A percentile compares a stretch with the other conserved stretches of the same genome.
phyloP scores from a whole-genome alignment of 257 asterid species.

The Salvia rosmarinus region DNA sequence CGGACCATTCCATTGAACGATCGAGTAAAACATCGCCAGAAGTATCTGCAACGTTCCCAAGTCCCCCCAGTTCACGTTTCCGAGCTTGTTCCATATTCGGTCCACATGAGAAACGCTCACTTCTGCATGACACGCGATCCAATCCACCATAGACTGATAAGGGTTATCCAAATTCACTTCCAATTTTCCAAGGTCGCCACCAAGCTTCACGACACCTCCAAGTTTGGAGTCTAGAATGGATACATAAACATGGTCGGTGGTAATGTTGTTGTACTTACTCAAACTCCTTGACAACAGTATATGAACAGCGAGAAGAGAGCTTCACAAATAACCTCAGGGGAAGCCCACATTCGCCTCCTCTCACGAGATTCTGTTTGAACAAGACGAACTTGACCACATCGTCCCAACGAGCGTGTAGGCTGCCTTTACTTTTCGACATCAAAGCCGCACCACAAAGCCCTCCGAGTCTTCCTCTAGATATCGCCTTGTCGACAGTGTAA shows the following conservation, averaged over 20 bases:
- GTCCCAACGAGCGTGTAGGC: conserved; percentile 58
- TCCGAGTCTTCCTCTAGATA: conserved; percentile 60
- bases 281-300: conserved; percentile 64
- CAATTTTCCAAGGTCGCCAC: conserved; percentile 75
- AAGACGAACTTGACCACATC: conserved; percentile 62
- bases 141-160: conserved; percentile 66
- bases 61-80: conserved; percentile 90
- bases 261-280: conserved; percentile 45
- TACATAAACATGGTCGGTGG: conserved; percentile 57
- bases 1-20: conserved; percentile 68
- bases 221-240: conserved; percentile 64
- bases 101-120: conserved; percentile 63
- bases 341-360: conserved; percentile 47
- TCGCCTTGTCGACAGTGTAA: conserved; percentile 72
- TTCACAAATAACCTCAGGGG: conserved; percentile 60
- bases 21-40: conserved; percentile 65
- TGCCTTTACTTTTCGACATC: conserved; percentile 52
- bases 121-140: conserved; percentile 70
- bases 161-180: conserved; percentile 64
- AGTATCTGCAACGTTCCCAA: conserved; percentile 71
- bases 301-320: conserved; percentile 74
- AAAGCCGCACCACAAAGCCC: conserved; percentile 70
- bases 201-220: conserved; percentile 70
- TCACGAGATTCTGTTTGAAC: conserved; percentile 51
- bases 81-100: conserved; percentile 82